Conservation (phyloP, 2,329 filamentous ascomycete species). For the Alternaria infectoria region DNA sequence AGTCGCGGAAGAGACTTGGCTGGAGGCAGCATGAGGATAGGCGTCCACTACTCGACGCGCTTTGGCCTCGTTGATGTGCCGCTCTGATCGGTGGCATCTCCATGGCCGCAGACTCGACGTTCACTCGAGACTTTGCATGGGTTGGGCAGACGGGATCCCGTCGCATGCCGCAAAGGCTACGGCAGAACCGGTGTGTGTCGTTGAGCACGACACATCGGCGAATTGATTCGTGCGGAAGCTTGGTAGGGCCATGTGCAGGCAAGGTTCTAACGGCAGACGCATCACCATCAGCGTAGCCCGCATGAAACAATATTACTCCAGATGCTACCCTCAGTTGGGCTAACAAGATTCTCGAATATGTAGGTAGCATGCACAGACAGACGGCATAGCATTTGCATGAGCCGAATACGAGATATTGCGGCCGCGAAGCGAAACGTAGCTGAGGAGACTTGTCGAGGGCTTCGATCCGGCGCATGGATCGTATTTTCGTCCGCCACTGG, state of each 20-base stretch:
- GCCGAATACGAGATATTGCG: slow-evolving; percentile 23
- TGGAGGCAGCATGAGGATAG: slow-evolving; percentile 14
- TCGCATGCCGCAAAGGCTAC: slow-evolving; percentile 23
- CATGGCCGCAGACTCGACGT: slow-evolving; percentile 33
- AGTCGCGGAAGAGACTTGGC: slow-evolving; percentile 17
- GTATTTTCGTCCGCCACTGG: background rate
- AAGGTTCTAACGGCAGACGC: slow-evolving; percentile 38
- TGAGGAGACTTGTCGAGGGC: slow-evolving; percentile 7
- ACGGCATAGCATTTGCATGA: slow-evolving; percentile 23
- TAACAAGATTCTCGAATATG: slow-evolving; percentile 10
- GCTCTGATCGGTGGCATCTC: slow-evolving; percentile 24
- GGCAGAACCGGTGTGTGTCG: slow-evolving; percentile 27
- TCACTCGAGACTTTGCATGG: slow-evolving; percentile 20
- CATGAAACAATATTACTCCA: slow-evolving; percentile 36
- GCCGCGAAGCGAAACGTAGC: slow-evolving; percentile 8
- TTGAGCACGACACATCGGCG: slow-evolving; percentile 36
- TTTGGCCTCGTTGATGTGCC: slow-evolving; percentile 3
- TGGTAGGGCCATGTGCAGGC: slow-evolving; percentile 28
- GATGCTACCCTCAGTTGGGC: slow-evolving; percentile 19
- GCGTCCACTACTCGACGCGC: slow-evolving; percentile 6
- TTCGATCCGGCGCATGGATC: slow-evolving; percentile 1
- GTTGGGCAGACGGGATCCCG: slow-evolving; percentile 31
- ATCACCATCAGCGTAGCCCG: slow-evolving; percentile 34
- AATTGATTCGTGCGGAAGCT: slow-evolving; percentile 25
- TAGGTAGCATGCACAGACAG: slow-evolving; percentile 24